Evolutionary conservation across 306 rosid genomes (phyloP), one percentile per base, ranked within the genome.

Genomic region (Vigna angularis): DNA sequence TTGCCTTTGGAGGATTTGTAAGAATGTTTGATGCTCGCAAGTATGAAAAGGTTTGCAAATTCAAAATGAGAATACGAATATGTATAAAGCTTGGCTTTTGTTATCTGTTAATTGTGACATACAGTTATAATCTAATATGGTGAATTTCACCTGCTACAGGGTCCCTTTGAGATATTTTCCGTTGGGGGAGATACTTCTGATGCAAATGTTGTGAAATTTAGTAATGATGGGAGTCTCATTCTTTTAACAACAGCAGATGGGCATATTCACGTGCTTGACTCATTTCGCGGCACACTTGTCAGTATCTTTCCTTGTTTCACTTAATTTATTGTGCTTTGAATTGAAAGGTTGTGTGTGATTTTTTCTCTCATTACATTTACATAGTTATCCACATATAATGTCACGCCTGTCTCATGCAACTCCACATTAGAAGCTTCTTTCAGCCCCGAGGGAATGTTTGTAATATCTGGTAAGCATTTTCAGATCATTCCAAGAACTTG

Each of bases 401-500:
- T 89, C 45, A 83, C 82, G 44, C 98, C 93, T 52, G 93, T 95
- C 71, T 91, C 96, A 20, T 63, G 84, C 75, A 90, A 85, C 76
- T 88, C 98, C 74, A 95, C 97, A 9, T 81, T 95, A 81, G 98
- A 95, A 89, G 98, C 98, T 72, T 92, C 98, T 81, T 95, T 92
- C 88, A 95, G 97, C 77, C 98, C 98, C 0, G 98, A 95, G 75
- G 98, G 98, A 76, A 95, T 86, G 97, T 95, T 92, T 87, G 97
- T 93, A 34, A 84, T 92, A 76, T 95, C 98, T 75, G 93, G 98
- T 89, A 86, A 56, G 67, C 74, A 58, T 20, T 53, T 77, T 63
- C 69, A 9, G 65, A 22, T 74, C 77, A 75, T 44, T 72, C 59
- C 16, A 65, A 50, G 14, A 6, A 2, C 65, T 66, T 50, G 57